Evolutionary conservation across 2,329 filamentous ascomycete genomes (phyloP).

Genomic region (Phaeosphaeriaceae sp.): DNA sequence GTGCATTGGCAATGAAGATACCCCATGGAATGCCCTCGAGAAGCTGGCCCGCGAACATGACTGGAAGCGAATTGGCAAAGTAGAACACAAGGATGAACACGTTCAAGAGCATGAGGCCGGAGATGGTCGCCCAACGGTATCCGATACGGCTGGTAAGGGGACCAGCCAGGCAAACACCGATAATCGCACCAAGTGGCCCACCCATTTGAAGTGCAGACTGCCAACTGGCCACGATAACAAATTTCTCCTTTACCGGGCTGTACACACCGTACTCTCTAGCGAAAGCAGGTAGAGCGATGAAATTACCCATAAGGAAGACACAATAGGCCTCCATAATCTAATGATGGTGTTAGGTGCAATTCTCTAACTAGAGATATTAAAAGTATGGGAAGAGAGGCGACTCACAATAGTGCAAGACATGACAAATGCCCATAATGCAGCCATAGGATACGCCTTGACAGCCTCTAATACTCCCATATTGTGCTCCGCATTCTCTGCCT

Average conservation of each 20-base stretch:
- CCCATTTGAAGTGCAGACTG: conserved; percentile 63
- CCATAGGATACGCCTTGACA: conserved; percentile 60
- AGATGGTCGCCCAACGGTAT: conserved; percentile 66
- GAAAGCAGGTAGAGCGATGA: conserved; percentile 61
- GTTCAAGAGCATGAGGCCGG: conserved; percentile 63
- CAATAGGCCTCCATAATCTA: conserved; percentile 71
- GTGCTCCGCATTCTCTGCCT: conserved; percentile 63
- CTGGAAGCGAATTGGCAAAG: conserved; percentile 57
- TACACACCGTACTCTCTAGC: conserved; percentile 54
- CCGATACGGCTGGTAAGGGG: conserved; percentile 65
- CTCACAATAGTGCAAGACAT: conserved; percentile 63
- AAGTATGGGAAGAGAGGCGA: conserved; percentile 13
- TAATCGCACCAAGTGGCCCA: conserved; percentile 65
- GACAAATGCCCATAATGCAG: conserved; percentile 62
- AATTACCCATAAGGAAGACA: conserved; percentile 67
- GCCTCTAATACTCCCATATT: conserved; percentile 58
- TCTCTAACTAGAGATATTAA: not conserved
- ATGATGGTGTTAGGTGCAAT: conserved; percentile 16
- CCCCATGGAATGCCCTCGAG: conserved; percentile 70
- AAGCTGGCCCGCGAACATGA: conserved; percentile 61
- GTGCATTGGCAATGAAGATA: conserved; percentile 69
- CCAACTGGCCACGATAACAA: conserved; percentile 61
- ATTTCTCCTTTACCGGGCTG: conserved; percentile 24
- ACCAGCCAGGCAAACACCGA: conserved; percentile 65
- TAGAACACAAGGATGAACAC: conserved; percentile 66